Evolutionary conservation across 805 yeast genomes (phyloP).

Genomic region (Kodamaea restingae): DNA sequence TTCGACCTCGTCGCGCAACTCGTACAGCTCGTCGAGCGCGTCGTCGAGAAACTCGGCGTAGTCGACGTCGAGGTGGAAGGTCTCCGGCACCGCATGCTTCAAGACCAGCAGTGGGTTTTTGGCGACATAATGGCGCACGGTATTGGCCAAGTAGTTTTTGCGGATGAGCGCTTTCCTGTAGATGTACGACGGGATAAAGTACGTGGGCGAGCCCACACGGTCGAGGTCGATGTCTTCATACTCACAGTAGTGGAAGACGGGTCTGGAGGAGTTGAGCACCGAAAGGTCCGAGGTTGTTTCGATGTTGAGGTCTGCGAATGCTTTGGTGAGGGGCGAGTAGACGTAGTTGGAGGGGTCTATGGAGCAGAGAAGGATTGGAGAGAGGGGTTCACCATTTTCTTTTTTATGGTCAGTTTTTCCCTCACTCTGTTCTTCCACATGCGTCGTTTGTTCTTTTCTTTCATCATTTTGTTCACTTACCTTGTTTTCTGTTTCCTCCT

Average conservation of each 20-base stretch:
- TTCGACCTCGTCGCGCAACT: slow-evolving; percentile 73
- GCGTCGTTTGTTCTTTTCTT: no score
- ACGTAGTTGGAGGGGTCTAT: slow-evolving; percentile 39
- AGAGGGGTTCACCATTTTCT: slow-evolving; percentile 8
- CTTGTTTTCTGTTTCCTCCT: not conserved
- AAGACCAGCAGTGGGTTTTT: slow-evolving; percentile 72
- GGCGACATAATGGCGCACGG: slow-evolving; percentile 67
- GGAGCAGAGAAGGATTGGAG: slow-evolving; percentile 31
- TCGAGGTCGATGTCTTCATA: slow-evolving; percentile 88
- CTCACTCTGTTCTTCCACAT: not conserved
- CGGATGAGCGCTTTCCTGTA: slow-evolving; percentile 89
- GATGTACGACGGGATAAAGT: slow-evolving; percentile 73
- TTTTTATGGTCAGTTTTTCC: not conserved
- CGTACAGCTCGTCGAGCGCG: slow-evolving; percentile 87
- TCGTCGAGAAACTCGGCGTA: slow-evolving; percentile 96
- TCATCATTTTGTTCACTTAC: no score
- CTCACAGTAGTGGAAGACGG: slow-evolving; percentile 75
- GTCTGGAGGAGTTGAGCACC: slow-evolving; percentile 14
- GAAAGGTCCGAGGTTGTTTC: slow-evolving; percentile 23
- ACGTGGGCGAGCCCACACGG: slow-evolving; percentile 44
- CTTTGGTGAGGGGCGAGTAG: slow-evolving; percentile 37
- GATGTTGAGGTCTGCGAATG: slow-evolving; percentile 28
- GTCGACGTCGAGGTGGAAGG: slow-evolving; percentile 81
- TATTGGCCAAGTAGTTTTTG: slow-evolving; percentile 83
- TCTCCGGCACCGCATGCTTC: slow-evolving; percentile 60